These are phyloP conservation scores for Aspergillus indologenus DNA, from an alignment of 495 filamentous ascomycete species.

Conservation along the genomic window DNA sequence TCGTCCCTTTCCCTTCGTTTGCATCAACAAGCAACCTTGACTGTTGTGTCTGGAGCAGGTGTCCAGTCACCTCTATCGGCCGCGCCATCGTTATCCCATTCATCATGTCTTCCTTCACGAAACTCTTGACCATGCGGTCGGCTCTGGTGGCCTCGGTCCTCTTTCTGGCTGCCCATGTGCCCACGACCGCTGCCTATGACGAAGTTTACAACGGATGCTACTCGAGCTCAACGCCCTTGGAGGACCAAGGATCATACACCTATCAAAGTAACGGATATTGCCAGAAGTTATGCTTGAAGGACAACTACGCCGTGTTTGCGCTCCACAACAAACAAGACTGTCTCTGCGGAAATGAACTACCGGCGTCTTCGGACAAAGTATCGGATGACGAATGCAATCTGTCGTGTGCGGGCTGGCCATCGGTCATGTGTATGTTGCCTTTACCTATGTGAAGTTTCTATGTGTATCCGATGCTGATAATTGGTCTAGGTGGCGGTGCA, in stretches of 20 bases:
- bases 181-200: slow-evolving; percentile 20
- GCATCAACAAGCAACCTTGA: slow-evolving; percentile 16
- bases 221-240: slow-evolving; percentile 21
- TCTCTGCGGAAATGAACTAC: slow-evolving; percentile 46
- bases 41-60: slow-evolving; percentile 25
- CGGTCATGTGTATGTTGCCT: slow-evolving; percentile 45
- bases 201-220: slow-evolving; percentile 37
- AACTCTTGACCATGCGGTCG: slow-evolving; percentile 25
- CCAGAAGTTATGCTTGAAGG: slow-evolving; percentile 32
- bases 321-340: slow-evolving; percentile 43
- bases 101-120: slow-evolving; percentile 11
- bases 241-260: slow-evolving; percentile 36
- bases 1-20: slow-evolving; percentile 41
- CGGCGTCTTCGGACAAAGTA: slow-evolving; percentile 38
- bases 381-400: slow-evolving; percentile 36
- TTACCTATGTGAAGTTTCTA: background rate
- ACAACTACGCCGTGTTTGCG: slow-evolving; percentile 40
- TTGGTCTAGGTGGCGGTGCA: slow-evolving; percentile 42
- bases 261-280: slow-evolving; percentile 53
- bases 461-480: background rate
- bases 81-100: slow-evolving; percentile 4
- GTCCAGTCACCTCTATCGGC: slow-evolving; percentile 3
- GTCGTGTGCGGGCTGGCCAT: slow-evolving; percentile 41
- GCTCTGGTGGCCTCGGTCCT: slow-evolving; percentile 29
- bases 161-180: slow-evolving; percentile 25